Base-by-base conservation (phyloP, 768 basidiomycete species). In the Tylopilus balloui region DNA sequence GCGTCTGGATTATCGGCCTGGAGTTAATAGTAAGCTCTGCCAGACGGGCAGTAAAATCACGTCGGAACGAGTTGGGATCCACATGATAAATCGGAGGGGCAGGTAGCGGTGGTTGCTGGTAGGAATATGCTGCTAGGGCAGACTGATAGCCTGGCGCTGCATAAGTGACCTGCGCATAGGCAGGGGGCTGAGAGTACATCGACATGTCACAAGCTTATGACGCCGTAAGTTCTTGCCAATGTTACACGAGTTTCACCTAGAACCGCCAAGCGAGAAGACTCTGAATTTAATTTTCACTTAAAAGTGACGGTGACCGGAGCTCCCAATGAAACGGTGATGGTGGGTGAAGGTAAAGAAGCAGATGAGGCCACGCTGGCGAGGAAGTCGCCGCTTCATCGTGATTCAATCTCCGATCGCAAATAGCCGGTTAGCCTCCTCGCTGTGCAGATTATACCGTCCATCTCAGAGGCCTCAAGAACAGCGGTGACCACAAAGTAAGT, bases 21-120 rank as follows among this genome's bases (percentile, higher is more conserved):
- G 93, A 95, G 71, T 98, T 99, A 76, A 93, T 84, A 44, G 84
- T 90, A 54, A 99, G 84, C 55, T 85, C 81, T 60, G 80, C 73
- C 47, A 96, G 82, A 53, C 88, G 83, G 35, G 72, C 66, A 47
- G 78, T 62, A 69, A 86, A 92, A 71, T 91, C 89, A 71, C 83
- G 80, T 56, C 91, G 81, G 66, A 92, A 92, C 32, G 78, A 72
- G 68, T 75, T 76, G 25, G 86, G 81, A 66, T 89, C 86, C 64
- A 79, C 68, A 64, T 70, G 69, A 60, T 75, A 76, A 55, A 74
- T 71, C 38, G 73, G 67, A 42, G 73, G 54, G 4, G 64, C 63
- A 32, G 71, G 66, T 46, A 68, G 71, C 37, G 76, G 72, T 29
- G 73, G 71, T 52, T 72, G 74, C 31, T 76, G 74, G 51, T 76